A percentile compares a stretch with the other conserved stretches of the same genome.
Evolutionary conservation across 176 grass and related monocot genomes (phyloP).

Genomic region (Oryza punctata): DNA sequence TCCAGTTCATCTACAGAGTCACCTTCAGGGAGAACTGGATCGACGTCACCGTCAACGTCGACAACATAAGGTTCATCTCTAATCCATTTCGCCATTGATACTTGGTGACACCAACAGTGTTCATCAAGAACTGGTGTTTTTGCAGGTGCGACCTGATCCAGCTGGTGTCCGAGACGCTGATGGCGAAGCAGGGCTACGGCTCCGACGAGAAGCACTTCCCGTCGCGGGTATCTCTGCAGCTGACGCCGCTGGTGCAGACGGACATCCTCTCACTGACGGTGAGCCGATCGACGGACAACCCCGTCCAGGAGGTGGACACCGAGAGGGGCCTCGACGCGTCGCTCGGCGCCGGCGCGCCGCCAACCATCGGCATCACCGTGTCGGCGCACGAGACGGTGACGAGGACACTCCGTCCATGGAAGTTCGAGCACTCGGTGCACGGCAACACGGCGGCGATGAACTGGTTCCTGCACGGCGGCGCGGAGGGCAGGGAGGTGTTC

Average conservation of each 20-base stretch:
- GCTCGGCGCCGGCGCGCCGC: constrained; percentile 33
- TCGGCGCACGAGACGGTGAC: constrained; percentile 52
- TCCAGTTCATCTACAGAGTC: constrained; percentile 64
- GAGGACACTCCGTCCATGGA: constrained; percentile 63
- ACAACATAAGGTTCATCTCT: constrained; percentile 73
- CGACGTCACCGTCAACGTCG: constrained; percentile 58
- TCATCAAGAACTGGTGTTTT: too few relatives aligned
- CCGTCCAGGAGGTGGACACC: constrained; percentile 46
- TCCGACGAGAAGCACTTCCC: constrained; percentile 85
- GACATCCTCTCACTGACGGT: constrained; percentile 68
- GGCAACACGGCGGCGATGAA: constrained; percentile 51
- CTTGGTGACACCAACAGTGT: neutral
- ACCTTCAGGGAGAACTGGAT: constrained; percentile 66
- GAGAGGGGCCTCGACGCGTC: constrained; percentile 53
- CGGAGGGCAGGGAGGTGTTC: constrained; percentile 70
- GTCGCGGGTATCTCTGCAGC: constrained; percentile 70
- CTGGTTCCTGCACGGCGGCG: constrained; percentile 69
- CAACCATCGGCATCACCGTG: constrained; percentile 45
- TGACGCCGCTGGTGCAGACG: constrained; percentile 58
- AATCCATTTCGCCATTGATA: neutral
- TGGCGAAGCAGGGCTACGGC: constrained; percentile 70
- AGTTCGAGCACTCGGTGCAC: constrained; percentile 68
- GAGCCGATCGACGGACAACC: constrained; percentile 72
- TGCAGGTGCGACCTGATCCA: constrained; percentile 68
- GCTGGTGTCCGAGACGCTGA: constrained; percentile 72